phyloP scores from a whole-genome alignment of 2,329 filamentous ascomycete genomes.

The Venturia asperata region DNA sequence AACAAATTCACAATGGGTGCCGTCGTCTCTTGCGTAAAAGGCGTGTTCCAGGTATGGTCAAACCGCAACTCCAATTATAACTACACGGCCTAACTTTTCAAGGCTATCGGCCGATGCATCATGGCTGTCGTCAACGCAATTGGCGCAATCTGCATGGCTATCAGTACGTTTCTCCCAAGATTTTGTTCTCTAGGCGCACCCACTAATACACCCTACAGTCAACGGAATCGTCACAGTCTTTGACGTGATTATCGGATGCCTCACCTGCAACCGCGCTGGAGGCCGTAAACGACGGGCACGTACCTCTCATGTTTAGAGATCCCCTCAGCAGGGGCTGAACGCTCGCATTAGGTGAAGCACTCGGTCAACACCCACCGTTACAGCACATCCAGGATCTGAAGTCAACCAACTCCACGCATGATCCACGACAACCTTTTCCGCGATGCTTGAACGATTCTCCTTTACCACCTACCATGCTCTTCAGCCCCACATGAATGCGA shows the following conservation, averaged over 20 bases:
- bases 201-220: not conserved
- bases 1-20: constrained; percentile 19
- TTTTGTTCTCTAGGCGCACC: not conserved
- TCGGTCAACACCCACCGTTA: constrained; percentile 10
- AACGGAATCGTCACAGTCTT: constrained; percentile 58
- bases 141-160: constrained; percentile 56
- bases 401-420: not conserved
- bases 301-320: constrained; percentile 8
- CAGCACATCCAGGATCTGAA: constrained; percentile 14
- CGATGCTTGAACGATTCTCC: not conserved
- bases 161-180: constrained; percentile 40
- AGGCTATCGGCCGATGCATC: constrained; percentile 58
- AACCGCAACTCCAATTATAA: no score
- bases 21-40: constrained; percentile 20
- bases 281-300: constrained; percentile 13
- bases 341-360: constrained; percentile 10
- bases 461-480: not conserved
- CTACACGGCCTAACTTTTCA: not conserved
- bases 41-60: constrained; percentile 11
- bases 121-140: constrained; percentile 64
- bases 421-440: not conserved
- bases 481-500: not conserved
- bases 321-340: constrained; percentile 13
- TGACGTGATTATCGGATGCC: constrained; percentile 59
- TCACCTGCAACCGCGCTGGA: constrained; percentile 43